A percentile compares a stretch with the other conserved stretches of the same genome.
Evolutionary conservation across 2,329 filamentous ascomycete genomes (phyloP).

Genomic region (Pezicula neosporulosa): DNA sequence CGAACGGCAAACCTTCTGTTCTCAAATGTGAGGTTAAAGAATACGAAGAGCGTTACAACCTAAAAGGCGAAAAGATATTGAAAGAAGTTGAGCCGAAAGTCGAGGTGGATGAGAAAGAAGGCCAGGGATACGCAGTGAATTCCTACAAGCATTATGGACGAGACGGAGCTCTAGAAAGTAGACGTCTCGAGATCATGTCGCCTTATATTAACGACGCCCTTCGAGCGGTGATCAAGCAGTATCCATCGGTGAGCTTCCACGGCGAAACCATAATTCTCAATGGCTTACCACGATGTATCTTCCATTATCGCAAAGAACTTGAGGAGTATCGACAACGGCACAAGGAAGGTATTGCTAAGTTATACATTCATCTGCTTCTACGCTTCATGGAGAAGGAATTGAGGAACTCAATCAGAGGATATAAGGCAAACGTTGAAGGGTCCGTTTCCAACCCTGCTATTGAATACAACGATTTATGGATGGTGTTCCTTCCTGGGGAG

Average conservation of each 20-base stretch:
- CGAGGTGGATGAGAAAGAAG: constrained; percentile 2
- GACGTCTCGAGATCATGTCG: constrained; percentile 7
- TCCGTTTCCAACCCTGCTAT: not conserved
- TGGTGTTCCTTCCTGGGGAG: constrained; percentile 7
- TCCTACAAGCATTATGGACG: not conserved
- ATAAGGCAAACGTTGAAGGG: not conserved
- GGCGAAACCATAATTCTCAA: constrained; percentile 3
- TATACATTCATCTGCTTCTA: constrained; percentile 6
- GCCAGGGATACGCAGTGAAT: constrained; percentile 1
- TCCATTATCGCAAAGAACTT: constrained; percentile 10
- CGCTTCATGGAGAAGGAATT: constrained; percentile 4
- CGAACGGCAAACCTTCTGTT: not conserved
- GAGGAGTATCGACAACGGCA: constrained; percentile 5
- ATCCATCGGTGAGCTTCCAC: constrained; percentile 7
- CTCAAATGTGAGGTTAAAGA: constrained; percentile 4
- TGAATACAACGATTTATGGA: constrained; percentile 9
- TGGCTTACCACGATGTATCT: constrained; percentile 4
- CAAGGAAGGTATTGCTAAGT: not conserved
- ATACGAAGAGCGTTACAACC: not conserved
- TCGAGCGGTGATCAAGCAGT: constrained; percentile 4
- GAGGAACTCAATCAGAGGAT: not conserved
- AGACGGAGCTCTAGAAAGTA: not conserved
- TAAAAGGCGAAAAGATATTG: not conserved
- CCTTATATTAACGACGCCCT: constrained; percentile 8
- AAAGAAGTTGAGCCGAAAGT: constrained; percentile 1